Evolutionary conservation across 208 protist genomes (phyloP).

Genomic region (Acanthamoeba divionensis): DNA sequence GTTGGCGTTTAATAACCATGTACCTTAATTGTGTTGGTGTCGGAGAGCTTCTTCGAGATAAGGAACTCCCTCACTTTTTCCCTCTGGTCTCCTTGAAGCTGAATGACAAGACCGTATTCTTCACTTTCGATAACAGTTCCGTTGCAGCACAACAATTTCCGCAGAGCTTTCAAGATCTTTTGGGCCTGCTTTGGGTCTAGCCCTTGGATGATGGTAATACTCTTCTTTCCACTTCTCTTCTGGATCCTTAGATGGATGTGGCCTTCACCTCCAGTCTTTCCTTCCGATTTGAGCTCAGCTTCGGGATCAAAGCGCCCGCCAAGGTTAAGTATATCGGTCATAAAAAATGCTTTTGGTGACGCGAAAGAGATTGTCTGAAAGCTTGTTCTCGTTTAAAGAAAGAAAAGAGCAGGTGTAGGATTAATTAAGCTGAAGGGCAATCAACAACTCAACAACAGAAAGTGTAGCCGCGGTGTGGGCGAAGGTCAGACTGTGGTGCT

Average conservation of each 20-base stretch:
- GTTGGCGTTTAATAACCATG: constrained; percentile 93
- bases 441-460: too few relatives aligned
- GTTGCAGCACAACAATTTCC: constrained; percentile 90
- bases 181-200: constrained; percentile 90
- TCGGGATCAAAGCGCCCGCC: constrained; percentile 30
- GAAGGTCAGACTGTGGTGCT: too few relatives aligned
- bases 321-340: constrained; percentile 32
- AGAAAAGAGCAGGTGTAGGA: too few relatives aligned
- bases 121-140: constrained; percentile 88
- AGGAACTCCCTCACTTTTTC: constrained; percentile 91
- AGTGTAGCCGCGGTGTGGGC: too few relatives aligned
- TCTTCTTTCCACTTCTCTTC: constrained; percentile 94
- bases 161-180: constrained; percentile 84
- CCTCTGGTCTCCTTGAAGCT: constrained; percentile 95
- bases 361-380: too few relatives aligned
- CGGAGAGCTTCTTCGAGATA: constrained; percentile 87
- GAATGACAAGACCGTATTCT: constrained; percentile 90
- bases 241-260: constrained; percentile 95
- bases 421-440: too few relatives aligned
- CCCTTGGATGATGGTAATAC: constrained; percentile 93
- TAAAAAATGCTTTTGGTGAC: background rate
- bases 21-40: constrained; percentile 88
- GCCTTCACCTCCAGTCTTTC: background rate
- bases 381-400: too few relatives aligned
- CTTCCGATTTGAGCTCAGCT: background rate